Conservation (phyloP, 2,329 filamentous ascomycete species). For the Bipolaris bicolor region DNA sequence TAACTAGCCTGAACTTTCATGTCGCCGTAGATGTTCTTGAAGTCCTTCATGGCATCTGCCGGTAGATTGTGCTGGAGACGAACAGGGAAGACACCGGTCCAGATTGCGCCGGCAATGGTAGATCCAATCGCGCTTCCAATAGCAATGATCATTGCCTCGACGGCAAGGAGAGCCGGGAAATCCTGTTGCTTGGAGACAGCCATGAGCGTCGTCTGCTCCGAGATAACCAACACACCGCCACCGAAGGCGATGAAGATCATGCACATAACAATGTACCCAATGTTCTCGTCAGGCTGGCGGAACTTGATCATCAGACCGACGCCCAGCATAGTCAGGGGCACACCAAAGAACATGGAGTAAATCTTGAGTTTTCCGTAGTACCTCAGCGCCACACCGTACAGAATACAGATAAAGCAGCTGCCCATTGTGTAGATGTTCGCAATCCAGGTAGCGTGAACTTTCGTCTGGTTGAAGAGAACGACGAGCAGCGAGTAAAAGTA, state of each 20-base stretch:
- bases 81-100: conserved; percentile 64
- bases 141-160: conserved; percentile 65
- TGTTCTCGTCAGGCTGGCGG: conserved; percentile 43
- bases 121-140: conserved; percentile 56
- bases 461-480: conserved; percentile 47
- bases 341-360: conserved; percentile 37
- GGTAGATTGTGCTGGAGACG: conserved; percentile 58
- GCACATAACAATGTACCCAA: conserved; percentile 46
- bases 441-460: conserved; percentile 48
- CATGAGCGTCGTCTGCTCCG: conserved; percentile 44
- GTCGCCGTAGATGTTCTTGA: conserved; percentile 56
- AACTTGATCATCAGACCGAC: conserved; percentile 49
- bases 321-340: conserved; percentile 43
- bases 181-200: conserved; percentile 43
- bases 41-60: conserved; percentile 47
- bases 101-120: conserved; percentile 69
- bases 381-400: conserved; percentile 38
- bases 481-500: conserved; percentile 52
- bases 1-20: conserved; percentile 62
- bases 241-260: conserved; percentile 46
- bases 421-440: conserved; percentile 51
- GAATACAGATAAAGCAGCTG: conserved; percentile 38
- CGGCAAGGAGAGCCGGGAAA: conserved; percentile 43
- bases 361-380: conserved; percentile 42
- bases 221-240: conserved; percentile 44